phyloP scores from a whole-genome alignment of 352 stramenopile species.

The Phytopythium cucurbitacearum region DNA sequence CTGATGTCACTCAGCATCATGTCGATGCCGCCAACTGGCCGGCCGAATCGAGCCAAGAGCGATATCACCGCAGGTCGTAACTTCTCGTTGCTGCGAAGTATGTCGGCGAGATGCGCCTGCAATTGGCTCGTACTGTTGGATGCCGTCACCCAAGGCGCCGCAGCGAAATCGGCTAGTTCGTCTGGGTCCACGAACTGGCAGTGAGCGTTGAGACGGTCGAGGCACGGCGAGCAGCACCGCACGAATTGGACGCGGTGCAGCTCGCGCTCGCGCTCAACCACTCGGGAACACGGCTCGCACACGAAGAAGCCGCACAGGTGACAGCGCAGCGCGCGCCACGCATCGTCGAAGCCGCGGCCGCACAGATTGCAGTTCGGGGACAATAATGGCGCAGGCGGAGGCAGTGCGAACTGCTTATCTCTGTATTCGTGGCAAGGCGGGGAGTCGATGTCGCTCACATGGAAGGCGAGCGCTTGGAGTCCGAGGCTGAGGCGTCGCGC shows the following conservation, averaged over 20 bases:
- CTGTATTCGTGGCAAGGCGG: conserved; percentile 3
- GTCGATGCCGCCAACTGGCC: conserved; percentile 15
- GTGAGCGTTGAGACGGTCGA: conserved; percentile 29
- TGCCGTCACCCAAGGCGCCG: conserved; percentile 14
- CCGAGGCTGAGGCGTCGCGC: conserved; percentile 42
- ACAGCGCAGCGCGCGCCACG: conserved; percentile 46
- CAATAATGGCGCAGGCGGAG: background rate
- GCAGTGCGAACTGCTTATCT: no score
- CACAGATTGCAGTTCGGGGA: conserved; percentile 34
- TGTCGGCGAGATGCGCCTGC: conserved; percentile 36
- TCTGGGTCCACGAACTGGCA: conserved; percentile 39
- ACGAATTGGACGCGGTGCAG: conserved; percentile 43
- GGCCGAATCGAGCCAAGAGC: conserved; percentile 28
- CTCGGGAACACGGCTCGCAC: conserved; percentile 44
- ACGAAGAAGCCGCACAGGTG: conserved; percentile 50
- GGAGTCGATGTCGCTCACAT: conserved; percentile 12
- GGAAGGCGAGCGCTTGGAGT: conserved; percentile 33
- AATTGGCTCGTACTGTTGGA: conserved; percentile 31
- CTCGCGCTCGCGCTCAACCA: conserved; percentile 49
- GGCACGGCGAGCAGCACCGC: conserved; percentile 38
- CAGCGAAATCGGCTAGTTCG: conserved; percentile 20
- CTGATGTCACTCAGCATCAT: conserved; percentile 26
- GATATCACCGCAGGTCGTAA: conserved; percentile 24
- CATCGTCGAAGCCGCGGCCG: conserved; percentile 32
- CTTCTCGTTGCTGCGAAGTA: conserved; percentile 26